Conservation (phyloP, 768 basidiomycete genomes). For the Cubamyces lactineus region DNA sequence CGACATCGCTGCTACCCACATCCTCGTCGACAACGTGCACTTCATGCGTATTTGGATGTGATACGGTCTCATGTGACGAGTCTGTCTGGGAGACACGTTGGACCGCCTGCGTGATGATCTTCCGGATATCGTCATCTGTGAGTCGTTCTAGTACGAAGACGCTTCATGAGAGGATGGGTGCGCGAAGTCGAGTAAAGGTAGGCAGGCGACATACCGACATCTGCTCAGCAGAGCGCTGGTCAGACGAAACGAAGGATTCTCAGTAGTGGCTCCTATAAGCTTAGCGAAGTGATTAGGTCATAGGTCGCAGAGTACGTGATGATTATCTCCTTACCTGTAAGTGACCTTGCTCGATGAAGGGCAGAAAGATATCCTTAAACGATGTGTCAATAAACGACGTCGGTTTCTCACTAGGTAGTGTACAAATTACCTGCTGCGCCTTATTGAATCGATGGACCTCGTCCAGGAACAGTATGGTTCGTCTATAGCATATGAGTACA, state of each 20-base stretch:
- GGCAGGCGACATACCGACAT: conserved; percentile 58
- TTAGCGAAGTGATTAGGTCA: conserved; percentile 29
- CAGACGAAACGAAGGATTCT: conserved; percentile 87
- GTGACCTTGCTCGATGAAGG: conserved; percentile 77
- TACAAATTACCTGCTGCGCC: conserved; percentile 57
- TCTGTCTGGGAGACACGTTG: conserved; percentile 36
- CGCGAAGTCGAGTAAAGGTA: conserved; percentile 4
- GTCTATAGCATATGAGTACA: conserved; percentile 40
- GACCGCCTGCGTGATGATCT: conserved; percentile 60
- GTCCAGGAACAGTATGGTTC: conserved; percentile 79
- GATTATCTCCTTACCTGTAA: conserved; percentile 49
- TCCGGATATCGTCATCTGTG: conserved; percentile 59
- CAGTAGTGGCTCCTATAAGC: conserved; percentile 85
- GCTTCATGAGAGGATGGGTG: conserved; percentile 41
- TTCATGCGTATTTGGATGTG: not conserved
- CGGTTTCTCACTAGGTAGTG: not conserved
- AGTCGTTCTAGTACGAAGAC: conserved; percentile 77
- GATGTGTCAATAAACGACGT: not conserved
- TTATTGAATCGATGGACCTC: conserved; percentile 84
- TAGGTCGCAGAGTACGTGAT: not conserved
- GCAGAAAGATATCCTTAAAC: conserved; percentile 74
- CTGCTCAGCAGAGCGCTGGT: conserved; percentile 74
- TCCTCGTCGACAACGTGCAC: conserved; percentile 3
- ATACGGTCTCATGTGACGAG: not conserved
- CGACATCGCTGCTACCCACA: conserved; percentile 18